Percentiles rank a stretch among this genome's conserved stretches.
Conservation (phyloP, 192 early-diverging fungal species). For the Gigaspora rosea region DNA sequence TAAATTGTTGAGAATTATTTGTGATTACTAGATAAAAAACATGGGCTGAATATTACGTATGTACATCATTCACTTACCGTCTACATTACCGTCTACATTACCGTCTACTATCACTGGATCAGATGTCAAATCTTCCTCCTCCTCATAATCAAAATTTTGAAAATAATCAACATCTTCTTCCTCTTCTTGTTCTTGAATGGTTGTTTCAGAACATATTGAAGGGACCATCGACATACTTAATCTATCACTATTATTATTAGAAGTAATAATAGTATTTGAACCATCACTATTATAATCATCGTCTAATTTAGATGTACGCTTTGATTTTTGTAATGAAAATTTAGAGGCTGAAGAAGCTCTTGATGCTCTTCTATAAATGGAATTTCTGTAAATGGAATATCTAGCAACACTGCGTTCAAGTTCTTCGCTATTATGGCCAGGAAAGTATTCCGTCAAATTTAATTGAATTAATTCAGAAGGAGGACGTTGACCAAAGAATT, state of each 20-base stretch:
- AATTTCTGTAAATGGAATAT: background rate
- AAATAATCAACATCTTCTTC: constrained; percentile 15
- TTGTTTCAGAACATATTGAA: background rate
- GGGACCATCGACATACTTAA: background rate
- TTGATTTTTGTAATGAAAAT: constrained; percentile 16
- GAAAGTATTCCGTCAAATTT: constrained; percentile 91
- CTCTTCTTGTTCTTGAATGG: constrained; percentile 28
- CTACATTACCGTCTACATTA: too few relatives aligned
- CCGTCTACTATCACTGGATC: background rate
- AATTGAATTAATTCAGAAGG: constrained; percentile 90
- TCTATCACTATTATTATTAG: background rate
- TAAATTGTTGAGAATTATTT: constrained; percentile 5
- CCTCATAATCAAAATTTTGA: constrained; percentile 23
- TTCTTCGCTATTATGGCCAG: constrained; percentile 49
- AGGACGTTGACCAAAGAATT: constrained; percentile 95
- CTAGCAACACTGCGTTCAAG: constrained; percentile 28
- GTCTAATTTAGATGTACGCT: constrained; percentile 19
- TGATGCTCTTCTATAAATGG: constrained; percentile 35
- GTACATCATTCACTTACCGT: background rate
- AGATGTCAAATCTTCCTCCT: constrained; percentile 24
- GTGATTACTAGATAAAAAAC: too few relatives aligned
- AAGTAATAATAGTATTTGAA: too few relatives aligned
- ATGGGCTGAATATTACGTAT: too few relatives aligned
- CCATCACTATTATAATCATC: background rate
- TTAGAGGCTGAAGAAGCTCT: constrained; percentile 38